Evolutionary conservation across 2,329 filamentous ascomycete genomes (phyloP), one percentile per base, ranked within the genome.

Genomic region (Hirsutella thompsonii): DNA sequence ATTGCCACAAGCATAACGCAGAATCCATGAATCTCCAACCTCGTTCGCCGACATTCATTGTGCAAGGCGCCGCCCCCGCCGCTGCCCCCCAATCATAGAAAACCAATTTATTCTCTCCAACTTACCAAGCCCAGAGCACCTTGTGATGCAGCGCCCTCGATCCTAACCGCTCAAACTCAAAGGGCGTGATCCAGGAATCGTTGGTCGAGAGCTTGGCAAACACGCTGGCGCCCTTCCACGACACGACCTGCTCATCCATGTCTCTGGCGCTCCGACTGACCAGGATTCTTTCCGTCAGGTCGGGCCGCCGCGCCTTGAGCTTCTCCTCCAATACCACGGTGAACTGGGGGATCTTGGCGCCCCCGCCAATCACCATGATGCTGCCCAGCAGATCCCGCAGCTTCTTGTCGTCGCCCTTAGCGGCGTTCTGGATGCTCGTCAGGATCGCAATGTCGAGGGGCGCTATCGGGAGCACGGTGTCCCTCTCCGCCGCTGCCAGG

Each of bases 211-310:
- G 66, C 64, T 94, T 88, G 3, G 87, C 89, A 68, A 95, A 98
- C 14, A 98, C 89, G 57, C 88, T 94, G 1, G 86, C 92, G 4
- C 92, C 92, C 71, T 98, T 98, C 92, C 92, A 98, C 8, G 82
- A 81, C 40, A 96, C 83, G n/a, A 96, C 89, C 62, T 95, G 88
- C 45, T 92, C 87, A 62, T 98, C 92, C 67, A 98, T 82, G 52
- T 98, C 92, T 52, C 90, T 72, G 0, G 92, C 92, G 71, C 71
- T 92, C 45, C 72, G 68, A 46, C 75, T 78, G 40, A 81, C 76
- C 20, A 79, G 61, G 46, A 81, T 77, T 44, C 69, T 67, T 26
- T 81, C 78, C 18, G 62, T 61, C 36, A 81, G 60, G 48, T 81
- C 77, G 4, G 75, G 75, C 35, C 75, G 63, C 38, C 81, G 70